phyloP scores from a whole-genome alignment of 495 filamentous ascomycete genomes.

The Aspergillus homomorphus region DNA sequence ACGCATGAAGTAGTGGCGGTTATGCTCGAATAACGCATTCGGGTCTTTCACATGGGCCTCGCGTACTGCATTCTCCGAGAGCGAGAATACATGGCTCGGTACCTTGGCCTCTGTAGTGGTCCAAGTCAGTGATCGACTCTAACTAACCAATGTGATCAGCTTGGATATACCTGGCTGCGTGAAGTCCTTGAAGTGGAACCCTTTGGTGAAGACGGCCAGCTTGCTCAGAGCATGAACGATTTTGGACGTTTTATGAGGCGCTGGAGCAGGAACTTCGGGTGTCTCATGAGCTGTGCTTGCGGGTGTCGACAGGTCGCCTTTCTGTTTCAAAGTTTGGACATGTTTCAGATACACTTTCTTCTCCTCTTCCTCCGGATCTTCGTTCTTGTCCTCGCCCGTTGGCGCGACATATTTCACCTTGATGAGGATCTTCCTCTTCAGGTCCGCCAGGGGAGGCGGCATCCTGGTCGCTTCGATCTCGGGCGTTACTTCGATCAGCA shows the following conservation, averaged over 20 bases:
- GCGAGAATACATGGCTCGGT: slow-evolving; percentile 81
- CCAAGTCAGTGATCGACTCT: neutral
- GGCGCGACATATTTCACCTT: slow-evolving; percentile 72
- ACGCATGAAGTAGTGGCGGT: slow-evolving; percentile 79
- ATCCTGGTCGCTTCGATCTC: slow-evolving; percentile 41
- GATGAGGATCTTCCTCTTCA: slow-evolving; percentile 78
- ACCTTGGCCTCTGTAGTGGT: slow-evolving; percentile 61
- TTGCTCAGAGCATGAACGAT: slow-evolving; percentile 69
- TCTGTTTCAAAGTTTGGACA: slow-evolving; percentile 9
- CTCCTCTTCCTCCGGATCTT: slow-evolving; percentile 26
- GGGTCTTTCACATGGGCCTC: slow-evolving; percentile 63
- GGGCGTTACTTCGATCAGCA: slow-evolving; percentile 60
- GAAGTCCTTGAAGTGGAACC: slow-evolving; percentile 73
- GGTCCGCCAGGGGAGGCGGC: slow-evolving; percentile 62
- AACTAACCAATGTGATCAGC: neutral
- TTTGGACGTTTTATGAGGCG: slow-evolving; percentile 57
- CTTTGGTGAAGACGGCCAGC: slow-evolving; percentile 78
- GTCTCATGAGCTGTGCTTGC: slow-evolving; percentile 3
- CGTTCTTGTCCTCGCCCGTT: slow-evolving; percentile 26
- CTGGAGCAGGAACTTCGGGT: slow-evolving; percentile 14
- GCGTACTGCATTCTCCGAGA: slow-evolving; percentile 75
- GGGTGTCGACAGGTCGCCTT: neutral
- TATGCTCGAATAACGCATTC: slow-evolving; percentile 71
- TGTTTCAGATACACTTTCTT: slow-evolving; percentile 19
- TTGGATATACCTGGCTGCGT: slow-evolving; percentile 47